Conservation (phyloP, 2,329 filamentous ascomycete genomes). For the Neurospora sp. region DNA sequence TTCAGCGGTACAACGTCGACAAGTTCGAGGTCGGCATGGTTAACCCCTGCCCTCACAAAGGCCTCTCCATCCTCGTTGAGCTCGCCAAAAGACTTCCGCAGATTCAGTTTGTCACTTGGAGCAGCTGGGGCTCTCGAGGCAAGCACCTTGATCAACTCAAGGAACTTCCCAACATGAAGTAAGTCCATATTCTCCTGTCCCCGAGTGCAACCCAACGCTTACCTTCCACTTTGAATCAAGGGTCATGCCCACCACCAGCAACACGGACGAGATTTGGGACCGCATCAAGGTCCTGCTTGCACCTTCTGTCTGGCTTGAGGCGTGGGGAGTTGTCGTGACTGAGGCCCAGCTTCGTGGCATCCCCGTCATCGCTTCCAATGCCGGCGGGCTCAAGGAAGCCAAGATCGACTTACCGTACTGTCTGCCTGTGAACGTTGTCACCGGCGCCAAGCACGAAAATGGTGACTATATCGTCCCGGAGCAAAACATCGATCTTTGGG, state of each 20-base stretch:
- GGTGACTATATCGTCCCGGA: conserved; percentile 16
- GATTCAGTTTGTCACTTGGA: conserved; percentile 17
- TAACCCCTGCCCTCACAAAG: conserved; percentile 19
- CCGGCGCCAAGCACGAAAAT: conserved; percentile 10
- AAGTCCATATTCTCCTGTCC: neutral
- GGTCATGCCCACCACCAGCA: conserved; percentile 11
- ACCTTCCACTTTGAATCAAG: conserved; percentile 3
- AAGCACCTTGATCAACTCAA: conserved; percentile 8
- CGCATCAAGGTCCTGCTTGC: conserved; percentile 17
- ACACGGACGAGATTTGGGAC: conserved; percentile 19
- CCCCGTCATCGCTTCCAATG: conserved; percentile 17
- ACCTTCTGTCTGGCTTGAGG: conserved; percentile 18
- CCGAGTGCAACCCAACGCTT: conserved; percentile 2
- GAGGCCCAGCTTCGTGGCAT: conserved; percentile 20
- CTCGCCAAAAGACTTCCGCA: conserved; percentile 14
- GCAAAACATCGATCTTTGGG: conserved; percentile 16
- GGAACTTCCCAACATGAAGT: conserved; percentile 15
- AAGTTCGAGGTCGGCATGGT: conserved; percentile 18
- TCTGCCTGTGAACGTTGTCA: conserved; percentile 16
- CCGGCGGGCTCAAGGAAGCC: conserved; percentile 17
- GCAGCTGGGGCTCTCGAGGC: conserved; percentile 15
- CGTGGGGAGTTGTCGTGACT: conserved; percentile 18
- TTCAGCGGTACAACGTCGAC: conserved; percentile 15
- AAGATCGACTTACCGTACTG: conserved; percentile 16
- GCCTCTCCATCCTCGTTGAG: conserved; percentile 13